These are phyloP conservation scores for Chrysoporthe austroafricana DNA, from an alignment of 2,329 filamentous ascomycete species.

Conservation along the genomic window DNA sequence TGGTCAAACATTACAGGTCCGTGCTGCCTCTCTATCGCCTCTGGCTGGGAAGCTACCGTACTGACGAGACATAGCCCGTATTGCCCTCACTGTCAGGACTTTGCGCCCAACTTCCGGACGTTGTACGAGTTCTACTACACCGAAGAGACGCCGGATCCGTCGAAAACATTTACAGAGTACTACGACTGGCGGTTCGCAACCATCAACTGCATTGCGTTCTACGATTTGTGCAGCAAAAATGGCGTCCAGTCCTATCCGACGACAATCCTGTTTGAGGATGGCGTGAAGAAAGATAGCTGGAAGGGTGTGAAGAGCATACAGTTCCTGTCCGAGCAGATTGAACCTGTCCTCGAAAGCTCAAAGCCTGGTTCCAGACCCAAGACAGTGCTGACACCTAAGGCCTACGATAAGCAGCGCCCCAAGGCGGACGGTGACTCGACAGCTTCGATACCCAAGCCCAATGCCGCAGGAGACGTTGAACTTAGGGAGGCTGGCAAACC, in stretches of 20 bases:
- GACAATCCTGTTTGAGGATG: slow-evolving; percentile 80
- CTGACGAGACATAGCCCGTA: slow-evolving; percentile 53
- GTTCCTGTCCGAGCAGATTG: slow-evolving; percentile 70
- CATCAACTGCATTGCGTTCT: slow-evolving; percentile 84
- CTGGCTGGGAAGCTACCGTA: slow-evolving; percentile 17
- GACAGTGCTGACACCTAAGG: slow-evolving; percentile 69
- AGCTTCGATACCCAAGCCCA: slow-evolving; percentile 21
- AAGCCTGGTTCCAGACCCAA: slow-evolving; percentile 79
- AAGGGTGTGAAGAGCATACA: slow-evolving; percentile 71
- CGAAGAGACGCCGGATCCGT: slow-evolving; percentile 68
- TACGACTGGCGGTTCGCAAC: slow-evolving; percentile 89
- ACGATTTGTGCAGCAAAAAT: slow-evolving; percentile 74
- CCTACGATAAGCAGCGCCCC: slow-evolving; percentile 58
- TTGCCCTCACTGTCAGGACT: slow-evolving; percentile 74
- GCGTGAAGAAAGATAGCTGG: slow-evolving; percentile 65
- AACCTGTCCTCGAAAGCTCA: slow-evolving; percentile 74
- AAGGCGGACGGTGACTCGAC: slow-evolving; percentile 24
- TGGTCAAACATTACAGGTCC: slow-evolving; percentile 72
- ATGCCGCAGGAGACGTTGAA: slow-evolving; percentile 35
- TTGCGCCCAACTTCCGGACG: slow-evolving; percentile 87
- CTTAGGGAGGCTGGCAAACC: slow-evolving; percentile 38
- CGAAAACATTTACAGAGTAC: slow-evolving; percentile 72
- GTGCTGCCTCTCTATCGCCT: slow-evolving; percentile 18
- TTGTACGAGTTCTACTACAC: slow-evolving; percentile 95
- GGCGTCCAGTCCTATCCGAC: slow-evolving; percentile 74